Evolutionary conservation across 169 alveolate species (phyloP).

Genomic region (Eimeria falciformis): DNA sequence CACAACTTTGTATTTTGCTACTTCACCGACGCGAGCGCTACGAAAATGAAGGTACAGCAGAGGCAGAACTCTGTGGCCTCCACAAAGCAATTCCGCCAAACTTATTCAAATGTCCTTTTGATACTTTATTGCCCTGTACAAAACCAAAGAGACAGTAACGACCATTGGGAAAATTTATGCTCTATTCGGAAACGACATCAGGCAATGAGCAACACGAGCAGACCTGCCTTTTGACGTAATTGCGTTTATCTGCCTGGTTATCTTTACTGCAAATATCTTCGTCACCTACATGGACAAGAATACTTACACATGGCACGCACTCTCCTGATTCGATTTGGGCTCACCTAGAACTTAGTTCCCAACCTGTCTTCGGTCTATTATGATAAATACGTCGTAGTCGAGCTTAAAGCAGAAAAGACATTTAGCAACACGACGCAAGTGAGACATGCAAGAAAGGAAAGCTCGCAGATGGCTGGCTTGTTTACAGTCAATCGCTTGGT

Average conservation of each 20-base stretch:
- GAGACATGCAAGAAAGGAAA: conserved; percentile 80
- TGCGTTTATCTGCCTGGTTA: conserved; percentile 80
- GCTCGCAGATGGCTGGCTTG: conserved; percentile 75
- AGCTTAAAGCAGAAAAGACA: conserved; percentile 49
- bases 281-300: conserved; percentile 82
- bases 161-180: conserved; percentile 82
- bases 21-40: neutral
- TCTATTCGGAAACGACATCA: conserved; percentile 89
- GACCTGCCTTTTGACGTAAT: conserved; percentile 86
- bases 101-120: conserved; percentile 22
- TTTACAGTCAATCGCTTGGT: conserved; percentile 84
- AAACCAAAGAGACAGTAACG: conserved; percentile 9
- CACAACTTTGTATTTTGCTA: no score
- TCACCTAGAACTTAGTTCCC: conserved; percentile 87
- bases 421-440: conserved; percentile 76
- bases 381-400: conserved; percentile 76
- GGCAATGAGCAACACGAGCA: conserved; percentile 81
- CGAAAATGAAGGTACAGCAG: conserved; percentile 50
- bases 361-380: conserved; percentile 86
- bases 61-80: conserved; percentile 62
- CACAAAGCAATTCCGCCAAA: conserved; percentile 35
- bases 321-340: conserved; percentile 91
- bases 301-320: conserved; percentile 83
- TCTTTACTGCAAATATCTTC: conserved; percentile 83
- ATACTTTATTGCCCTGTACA: conserved; percentile 14